Evolutionary conservation across 306 rosid genomes (phyloP).

Genomic region (Morella rubra): DNA sequence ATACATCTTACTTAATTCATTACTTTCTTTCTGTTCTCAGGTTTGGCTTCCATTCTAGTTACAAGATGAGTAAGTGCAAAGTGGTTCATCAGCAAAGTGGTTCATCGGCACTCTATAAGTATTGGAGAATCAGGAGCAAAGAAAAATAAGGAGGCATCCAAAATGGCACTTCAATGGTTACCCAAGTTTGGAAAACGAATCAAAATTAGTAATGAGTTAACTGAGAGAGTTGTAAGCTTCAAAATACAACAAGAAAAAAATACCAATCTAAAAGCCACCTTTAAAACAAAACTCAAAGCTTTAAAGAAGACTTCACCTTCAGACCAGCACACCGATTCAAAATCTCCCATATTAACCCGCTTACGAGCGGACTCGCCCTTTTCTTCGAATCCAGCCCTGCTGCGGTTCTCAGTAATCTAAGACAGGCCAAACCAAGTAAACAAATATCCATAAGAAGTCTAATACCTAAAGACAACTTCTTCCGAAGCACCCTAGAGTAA

Average conservation of each 20-base stretch:
- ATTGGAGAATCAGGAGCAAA: not conserved
- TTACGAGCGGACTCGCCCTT: conserved; percentile 42
- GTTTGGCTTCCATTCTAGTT: not conserved
- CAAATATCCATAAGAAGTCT: not conserved
- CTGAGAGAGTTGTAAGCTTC: not conserved
- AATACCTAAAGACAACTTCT: not conserved
- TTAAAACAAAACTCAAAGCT: not conserved
- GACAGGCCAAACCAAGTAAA: conserved; percentile 8
- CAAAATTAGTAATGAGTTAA: not conserved
- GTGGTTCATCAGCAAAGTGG: not conserved
- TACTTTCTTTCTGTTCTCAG: not conserved
- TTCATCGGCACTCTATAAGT: not conserved
- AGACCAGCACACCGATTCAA: conserved; percentile 50
- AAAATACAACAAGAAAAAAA: not conserved
- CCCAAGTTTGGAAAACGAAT: not conserved
- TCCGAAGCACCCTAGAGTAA: conserved; percentile 14
- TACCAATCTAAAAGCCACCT: not conserved
- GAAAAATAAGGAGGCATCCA: not conserved
- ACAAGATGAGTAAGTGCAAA: not conserved
- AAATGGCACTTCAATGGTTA: not conserved
- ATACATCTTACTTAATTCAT: not conserved
- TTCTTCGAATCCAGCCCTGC: conserved; percentile 30
- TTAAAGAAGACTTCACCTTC: conserved; percentile 43
- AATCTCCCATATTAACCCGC: conserved; percentile 70
- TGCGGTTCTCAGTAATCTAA: conserved; percentile 56